Conservation (phyloP, 768 basidiomycete species). For the Rhizopogon rudus region DNA sequence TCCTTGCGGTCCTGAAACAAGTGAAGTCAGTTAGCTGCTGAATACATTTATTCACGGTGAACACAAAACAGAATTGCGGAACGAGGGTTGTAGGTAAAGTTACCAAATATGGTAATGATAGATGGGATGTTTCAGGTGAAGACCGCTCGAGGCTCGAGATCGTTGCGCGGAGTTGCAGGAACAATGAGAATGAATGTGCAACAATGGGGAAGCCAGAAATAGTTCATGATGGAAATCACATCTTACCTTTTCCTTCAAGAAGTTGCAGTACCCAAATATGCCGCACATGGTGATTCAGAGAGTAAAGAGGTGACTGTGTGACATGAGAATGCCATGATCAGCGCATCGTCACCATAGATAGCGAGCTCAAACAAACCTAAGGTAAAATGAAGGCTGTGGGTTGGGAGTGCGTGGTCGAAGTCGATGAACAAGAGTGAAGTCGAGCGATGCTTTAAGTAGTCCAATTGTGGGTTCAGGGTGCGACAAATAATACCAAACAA, state of each 20-base stretch:
- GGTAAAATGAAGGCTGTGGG: background rate
- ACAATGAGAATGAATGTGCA: background rate
- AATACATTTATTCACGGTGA: constrained; percentile 3
- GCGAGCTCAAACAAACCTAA: constrained; percentile 7
- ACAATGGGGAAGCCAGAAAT: background rate
- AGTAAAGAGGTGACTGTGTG: constrained; percentile 1
- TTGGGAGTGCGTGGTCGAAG: constrained; percentile 3
- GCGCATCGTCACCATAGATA: background rate
- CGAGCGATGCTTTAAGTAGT: constrained; percentile 24
- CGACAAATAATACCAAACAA: constrained; percentile 27
- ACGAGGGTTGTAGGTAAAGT: background rate
- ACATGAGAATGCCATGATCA: constrained; percentile 2
- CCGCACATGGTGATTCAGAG: constrained; percentile 66
- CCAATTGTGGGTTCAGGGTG: constrained; percentile 23
- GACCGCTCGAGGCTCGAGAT: background rate
- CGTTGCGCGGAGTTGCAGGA: background rate
- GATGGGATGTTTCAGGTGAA: background rate
- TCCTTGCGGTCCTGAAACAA: constrained; percentile 72
- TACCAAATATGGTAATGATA: constrained; percentile 17
- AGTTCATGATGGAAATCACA: background rate
- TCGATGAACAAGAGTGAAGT: constrained; percentile 9
- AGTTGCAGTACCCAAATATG: constrained; percentile 96
- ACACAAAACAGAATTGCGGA: background rate
- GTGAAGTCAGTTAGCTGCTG: constrained; percentile 7
- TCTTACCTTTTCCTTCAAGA: constrained; percentile 88